phyloP scores from a whole-genome alignment of 1,284 basidiomycete genomes.

The Entoloma clypeatum region DNA sequence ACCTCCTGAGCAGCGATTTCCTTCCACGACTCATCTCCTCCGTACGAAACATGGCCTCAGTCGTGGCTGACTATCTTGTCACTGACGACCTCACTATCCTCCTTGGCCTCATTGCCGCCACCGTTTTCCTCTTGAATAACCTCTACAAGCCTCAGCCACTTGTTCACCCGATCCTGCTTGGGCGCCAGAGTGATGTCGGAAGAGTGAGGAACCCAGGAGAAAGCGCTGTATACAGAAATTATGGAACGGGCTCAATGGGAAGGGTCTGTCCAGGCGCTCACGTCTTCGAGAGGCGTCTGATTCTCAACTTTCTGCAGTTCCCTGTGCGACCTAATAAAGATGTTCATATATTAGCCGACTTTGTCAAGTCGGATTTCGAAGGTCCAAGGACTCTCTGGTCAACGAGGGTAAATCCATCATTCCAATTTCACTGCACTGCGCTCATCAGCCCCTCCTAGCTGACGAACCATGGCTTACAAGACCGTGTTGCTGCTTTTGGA shows the following conservation, averaged over 20 bases:
- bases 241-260: slow-evolving; percentile 74
- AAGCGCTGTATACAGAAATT: slow-evolving; percentile 79
- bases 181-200: slow-evolving; percentile 78
- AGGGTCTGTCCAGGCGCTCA: slow-evolving; percentile 46
- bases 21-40: background rate
- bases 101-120: slow-evolving; percentile 66
- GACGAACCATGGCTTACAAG: slow-evolving; percentile 61
- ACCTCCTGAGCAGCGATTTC: too few relatives aligned
- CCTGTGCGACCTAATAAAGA: slow-evolving; percentile 68
- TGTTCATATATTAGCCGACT: slow-evolving; percentile 59
- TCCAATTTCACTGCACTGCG: background rate
- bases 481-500: slow-evolving; percentile 63
- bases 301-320: slow-evolving; percentile 46
- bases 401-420: slow-evolving; percentile 48
- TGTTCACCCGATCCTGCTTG: slow-evolving; percentile 78
- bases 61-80: slow-evolving; percentile 51
- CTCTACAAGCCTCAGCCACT: slow-evolving; percentile 75
- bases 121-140: slow-evolving; percentile 70
- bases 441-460: slow-evolving; percentile 42
- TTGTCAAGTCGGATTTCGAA: slow-evolving; percentile 64
- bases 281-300: slow-evolving; percentile 2
- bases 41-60: slow-evolving; percentile 23
- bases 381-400: slow-evolving; percentile 71
- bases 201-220: slow-evolving; percentile 70
- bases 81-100: slow-evolving; percentile 76